A percentile compares a stretch with the other conserved stretches of the same genome.
Evolutionary conservation across 495 filamentous ascomycete genomes (phyloP).

Genomic region (Talaromyces ruber): DNA sequence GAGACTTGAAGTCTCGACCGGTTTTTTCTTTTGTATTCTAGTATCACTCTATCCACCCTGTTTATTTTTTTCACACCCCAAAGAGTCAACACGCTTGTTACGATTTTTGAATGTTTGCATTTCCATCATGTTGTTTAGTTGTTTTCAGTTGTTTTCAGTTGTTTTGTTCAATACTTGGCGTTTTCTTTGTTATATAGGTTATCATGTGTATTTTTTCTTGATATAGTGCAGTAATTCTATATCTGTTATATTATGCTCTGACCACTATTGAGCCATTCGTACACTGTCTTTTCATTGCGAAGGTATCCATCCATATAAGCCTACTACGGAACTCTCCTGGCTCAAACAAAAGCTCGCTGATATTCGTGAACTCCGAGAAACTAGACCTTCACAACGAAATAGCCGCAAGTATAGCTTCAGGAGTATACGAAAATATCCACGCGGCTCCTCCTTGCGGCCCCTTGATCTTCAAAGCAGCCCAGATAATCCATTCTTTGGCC

Average conservation of each 20-base stretch:
- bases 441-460: background rate
- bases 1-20: constrained; percentile 7
- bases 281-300: no score
- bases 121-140: background rate
- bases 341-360: background rate
- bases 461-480: no score
- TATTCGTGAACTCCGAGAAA: background rate
- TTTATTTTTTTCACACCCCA: constrained; percentile 5
- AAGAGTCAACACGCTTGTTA: background rate
- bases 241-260: background rate
- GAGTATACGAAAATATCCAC: background rate
- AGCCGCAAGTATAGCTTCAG: background rate
- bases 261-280: no score
- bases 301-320: no score
- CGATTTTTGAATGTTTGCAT: constrained; percentile 8
- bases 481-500: no score
- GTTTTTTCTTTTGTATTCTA: constrained; percentile 9
- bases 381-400: background rate
- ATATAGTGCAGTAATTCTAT: constrained; percentile 1
- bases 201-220: background rate
- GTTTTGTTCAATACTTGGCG: constrained; percentile 11
- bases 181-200: background rate
- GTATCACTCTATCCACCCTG: constrained; percentile 3
- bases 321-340: background rate
- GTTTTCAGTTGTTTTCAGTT: constrained; percentile 14